These are phyloP conservation scores for Tuber calosporum DNA, from an alignment of 495 filamentous ascomycete species.

Conservation along the genomic window DNA sequence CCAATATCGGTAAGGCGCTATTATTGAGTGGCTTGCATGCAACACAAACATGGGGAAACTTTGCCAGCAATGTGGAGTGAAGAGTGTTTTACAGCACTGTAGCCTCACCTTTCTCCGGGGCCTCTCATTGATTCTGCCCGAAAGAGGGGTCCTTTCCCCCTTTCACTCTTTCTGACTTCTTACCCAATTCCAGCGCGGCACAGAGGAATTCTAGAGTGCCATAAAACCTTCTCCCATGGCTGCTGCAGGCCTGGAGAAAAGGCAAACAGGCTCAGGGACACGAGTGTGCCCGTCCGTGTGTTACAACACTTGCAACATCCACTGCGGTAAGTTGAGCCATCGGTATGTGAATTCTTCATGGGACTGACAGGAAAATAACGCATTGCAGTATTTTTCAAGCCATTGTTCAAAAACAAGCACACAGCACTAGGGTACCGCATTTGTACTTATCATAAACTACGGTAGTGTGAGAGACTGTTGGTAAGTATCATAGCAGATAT, in stretches of 20 bases:
- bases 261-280: background rate
- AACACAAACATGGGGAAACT: background rate
- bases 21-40: background rate
- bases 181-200: background rate
- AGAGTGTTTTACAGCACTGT: background rate
- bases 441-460: background rate
- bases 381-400: background rate
- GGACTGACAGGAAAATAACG: background rate
- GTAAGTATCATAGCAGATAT: background rate
- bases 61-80: background rate
- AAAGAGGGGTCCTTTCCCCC: background rate
- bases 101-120: background rate
- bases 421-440: background rate
- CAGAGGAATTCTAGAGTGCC: background rate
- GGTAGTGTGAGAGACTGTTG: background rate
- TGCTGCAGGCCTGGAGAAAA: background rate
- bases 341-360: background rate
- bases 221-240: background rate
- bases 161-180: background rate
- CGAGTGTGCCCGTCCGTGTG: background rate
- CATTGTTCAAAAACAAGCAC: background rate
- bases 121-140: background rate
- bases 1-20: conserved; percentile 1
- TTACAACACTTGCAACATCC: background rate
- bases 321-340: background rate